Evolutionary conservation across 805 yeast genomes (phyloP).

Genomic region (Hanseniaspora meyeri): DNA sequence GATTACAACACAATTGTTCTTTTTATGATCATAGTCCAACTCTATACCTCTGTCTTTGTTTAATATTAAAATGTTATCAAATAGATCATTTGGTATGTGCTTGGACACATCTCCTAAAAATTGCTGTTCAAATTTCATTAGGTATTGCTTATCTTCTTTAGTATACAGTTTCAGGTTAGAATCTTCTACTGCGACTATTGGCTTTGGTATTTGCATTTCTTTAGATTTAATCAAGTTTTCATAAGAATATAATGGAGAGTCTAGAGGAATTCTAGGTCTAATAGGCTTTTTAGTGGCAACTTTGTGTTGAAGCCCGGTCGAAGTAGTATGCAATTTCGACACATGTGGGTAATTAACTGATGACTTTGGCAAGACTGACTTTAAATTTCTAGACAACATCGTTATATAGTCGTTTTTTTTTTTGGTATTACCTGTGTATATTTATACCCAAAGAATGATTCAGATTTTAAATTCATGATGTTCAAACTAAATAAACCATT

Average conservation of each 20-base stretch:
- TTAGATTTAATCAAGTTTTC: slow-evolving; percentile 1
- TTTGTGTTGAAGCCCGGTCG: background rate
- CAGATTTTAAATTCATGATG: too few relatives aligned
- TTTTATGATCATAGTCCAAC: background rate
- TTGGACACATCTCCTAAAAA: background rate
- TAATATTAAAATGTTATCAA: slow-evolving; percentile 1
- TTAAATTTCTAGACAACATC: background rate
- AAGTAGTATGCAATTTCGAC: background rate
- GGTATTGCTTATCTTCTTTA: background rate
- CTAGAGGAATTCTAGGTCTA: background rate
- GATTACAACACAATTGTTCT: slow-evolving; percentile 1
- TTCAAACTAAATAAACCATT: too few relatives aligned
- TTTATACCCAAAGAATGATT: too few relatives aligned
- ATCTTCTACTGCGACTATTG: background rate
- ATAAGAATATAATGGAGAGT: slow-evolving; percentile 4
- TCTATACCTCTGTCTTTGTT: background rate
- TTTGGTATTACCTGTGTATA: too few relatives aligned
- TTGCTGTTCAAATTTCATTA: background rate
- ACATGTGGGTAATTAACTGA: background rate
- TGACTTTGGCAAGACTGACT: background rate
- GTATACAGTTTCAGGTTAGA: background rate
- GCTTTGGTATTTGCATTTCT: background rate
- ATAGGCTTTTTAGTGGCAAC: background rate
- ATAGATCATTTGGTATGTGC: background rate
- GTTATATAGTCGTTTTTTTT: background rate